phyloP scores from a whole-genome alignment of 2,329 filamentous ascomycete species.

The Aureobasidium vineae region DNA sequence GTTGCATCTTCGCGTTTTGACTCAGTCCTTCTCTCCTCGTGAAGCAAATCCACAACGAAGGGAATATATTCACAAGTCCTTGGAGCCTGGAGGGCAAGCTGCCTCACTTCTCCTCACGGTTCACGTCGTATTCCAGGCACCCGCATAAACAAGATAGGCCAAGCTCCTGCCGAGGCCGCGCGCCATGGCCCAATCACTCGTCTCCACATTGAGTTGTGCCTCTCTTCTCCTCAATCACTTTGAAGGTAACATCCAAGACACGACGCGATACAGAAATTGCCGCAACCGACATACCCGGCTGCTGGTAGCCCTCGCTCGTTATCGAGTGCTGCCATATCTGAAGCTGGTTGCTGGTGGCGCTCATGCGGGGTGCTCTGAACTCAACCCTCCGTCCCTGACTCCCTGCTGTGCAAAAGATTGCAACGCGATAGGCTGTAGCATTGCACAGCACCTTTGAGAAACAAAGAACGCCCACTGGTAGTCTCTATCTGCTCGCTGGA shows the following conservation, averaged over 20 bases:
- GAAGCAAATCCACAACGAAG: background rate
- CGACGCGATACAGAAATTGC: background rate
- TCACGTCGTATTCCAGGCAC: background rate
- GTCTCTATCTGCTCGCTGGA: too few species aligned
- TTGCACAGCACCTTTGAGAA: too few species aligned
- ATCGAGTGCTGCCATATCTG: background rate
- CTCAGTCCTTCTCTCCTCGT: background rate
- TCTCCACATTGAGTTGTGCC: background rate
- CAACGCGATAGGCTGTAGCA: too few species aligned
- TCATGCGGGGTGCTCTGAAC: background rate
- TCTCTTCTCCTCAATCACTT: too few species aligned
- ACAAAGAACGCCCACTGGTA: too few species aligned
- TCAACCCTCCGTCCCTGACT: background rate
- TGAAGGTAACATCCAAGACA: background rate
- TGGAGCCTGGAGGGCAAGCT: background rate
- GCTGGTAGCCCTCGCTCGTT: background rate
- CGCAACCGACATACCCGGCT: background rate
- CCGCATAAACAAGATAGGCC: background rate
- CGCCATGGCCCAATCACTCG: background rate
- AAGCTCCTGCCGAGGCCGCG: conserved; percentile 6
- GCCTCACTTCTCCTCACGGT: background rate
- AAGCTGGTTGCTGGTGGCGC: background rate
- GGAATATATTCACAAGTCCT: background rate
- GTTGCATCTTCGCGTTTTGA: background rate
- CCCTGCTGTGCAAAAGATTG: too few species aligned